Evolutionary conservation across 106 monocot genomes (phyloP), one percentile per base, ranked within the genome.

Genomic region (Acanthochlamys bracteata): DNA sequence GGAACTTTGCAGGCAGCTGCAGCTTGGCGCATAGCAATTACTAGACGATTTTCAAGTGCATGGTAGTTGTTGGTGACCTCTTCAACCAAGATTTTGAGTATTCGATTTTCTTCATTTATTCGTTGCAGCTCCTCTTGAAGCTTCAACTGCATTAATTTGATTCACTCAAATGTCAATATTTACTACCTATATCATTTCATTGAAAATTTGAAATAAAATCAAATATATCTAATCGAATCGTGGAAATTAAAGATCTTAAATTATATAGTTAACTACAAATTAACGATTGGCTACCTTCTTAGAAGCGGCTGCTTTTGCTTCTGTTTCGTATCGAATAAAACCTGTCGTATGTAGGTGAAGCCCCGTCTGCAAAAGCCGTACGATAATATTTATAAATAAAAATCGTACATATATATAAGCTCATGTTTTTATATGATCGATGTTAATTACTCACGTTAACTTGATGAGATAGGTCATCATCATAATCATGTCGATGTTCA

Each of bases 101-200:
- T 65, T 62, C 58, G 25, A 66, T 87, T 87, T 74, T 80, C 80
- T 0, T 72, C 66, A 41, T 60, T 45, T 43, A 69, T 14, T 39
- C 53, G 51, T 2, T 72, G 43, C 7, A 87, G 40, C 58, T 83
- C 83, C 3, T 19, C 74, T 56, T 53, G 71, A 17, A 77, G 57
- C 11, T 12, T 42, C 25, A 75, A 33, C 66, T 71, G 43, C 60
- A 70, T 33, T 1, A 1, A 33, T 6, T 6, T 6, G 4, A 33
- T 33, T 33, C 33, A 33, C 1, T 33, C 33, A n/a, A n/a, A n/a
- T 33, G 33, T 33, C 33, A 33, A 33, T 33, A 33, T 33, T 33
- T 33, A 3, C 33, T 33, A n/a, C n/a, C n/a, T n/a, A n/a, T n/a
- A n/a, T n/a, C n/a, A n/a, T n/a, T n/a, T n/a, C n/a, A n/a, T n/a